Conservation (phyloP, 2,329 filamentous ascomycete genomes). For the Shiraia sp. region DNA sequence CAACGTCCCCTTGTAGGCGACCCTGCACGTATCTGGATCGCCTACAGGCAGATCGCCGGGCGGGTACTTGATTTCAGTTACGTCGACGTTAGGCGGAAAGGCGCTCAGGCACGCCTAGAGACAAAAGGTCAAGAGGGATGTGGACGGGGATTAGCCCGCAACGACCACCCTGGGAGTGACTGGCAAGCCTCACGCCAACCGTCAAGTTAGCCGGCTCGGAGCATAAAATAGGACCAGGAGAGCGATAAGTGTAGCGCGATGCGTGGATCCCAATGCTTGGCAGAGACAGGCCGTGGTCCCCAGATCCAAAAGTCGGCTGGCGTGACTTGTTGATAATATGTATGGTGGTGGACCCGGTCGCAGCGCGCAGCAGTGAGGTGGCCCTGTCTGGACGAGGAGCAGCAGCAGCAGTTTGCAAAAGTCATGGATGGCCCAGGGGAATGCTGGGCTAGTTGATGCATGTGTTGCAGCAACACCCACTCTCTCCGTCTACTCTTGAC, state of each 20-base stretch:
- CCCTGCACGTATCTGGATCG: slow-evolving; percentile 45
- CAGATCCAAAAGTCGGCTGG: slow-evolving; percentile 22
- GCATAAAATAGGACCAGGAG: slow-evolving; percentile 31
- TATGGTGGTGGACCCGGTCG: slow-evolving; percentile 20
- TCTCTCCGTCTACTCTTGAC: slow-evolving; percentile 19
- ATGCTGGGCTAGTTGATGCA: slow-evolving; percentile 28
- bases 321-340: slow-evolving; percentile 20
- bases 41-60: slow-evolving; percentile 43
- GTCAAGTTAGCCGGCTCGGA: slow-evolving; percentile 31
- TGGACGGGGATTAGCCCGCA: slow-evolving; percentile 33
- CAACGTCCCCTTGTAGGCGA: slow-evolving; percentile 33
- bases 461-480: slow-evolving; percentile 26
- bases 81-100: slow-evolving; percentile 42
- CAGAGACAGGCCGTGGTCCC: slow-evolving; percentile 22
- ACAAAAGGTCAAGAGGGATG: slow-evolving; percentile 33
- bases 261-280: slow-evolving; percentile 36
- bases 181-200: slow-evolving; percentile 40
- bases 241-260: slow-evolving; percentile 26
- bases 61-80: slow-evolving; percentile 39
- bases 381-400: slow-evolving; percentile 16
- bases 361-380: slow-evolving; percentile 19
- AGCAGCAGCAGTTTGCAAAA: slow-evolving; percentile 21
- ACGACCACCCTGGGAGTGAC: slow-evolving; percentile 25
- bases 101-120: slow-evolving; percentile 39
- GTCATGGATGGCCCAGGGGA: slow-evolving; percentile 15